These are phyloP conservation scores for Elongisporangium undulatum DNA, from an alignment of 352 stramenopile species.

Conservation along the genomic window DNA sequence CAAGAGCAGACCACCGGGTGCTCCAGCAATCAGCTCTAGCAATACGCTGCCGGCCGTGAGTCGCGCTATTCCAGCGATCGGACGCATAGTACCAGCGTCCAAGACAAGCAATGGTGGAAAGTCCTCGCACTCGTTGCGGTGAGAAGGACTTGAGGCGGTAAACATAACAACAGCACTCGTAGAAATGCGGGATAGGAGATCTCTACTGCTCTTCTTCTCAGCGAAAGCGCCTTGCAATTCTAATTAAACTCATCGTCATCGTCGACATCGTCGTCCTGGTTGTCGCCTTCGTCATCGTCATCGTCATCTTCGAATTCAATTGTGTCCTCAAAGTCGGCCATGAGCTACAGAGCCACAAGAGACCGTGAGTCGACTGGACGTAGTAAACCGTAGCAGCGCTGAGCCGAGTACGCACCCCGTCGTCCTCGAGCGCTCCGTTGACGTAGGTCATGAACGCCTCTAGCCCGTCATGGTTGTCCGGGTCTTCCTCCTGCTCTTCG, in stretches of 20 bases:
- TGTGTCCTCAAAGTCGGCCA: slow-evolving; percentile 22
- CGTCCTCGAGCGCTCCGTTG: slow-evolving; percentile 42
- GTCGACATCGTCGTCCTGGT: slow-evolving; percentile 11
- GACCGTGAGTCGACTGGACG: not conserved
- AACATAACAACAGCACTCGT: slow-evolving; percentile 1
- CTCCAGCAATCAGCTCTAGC: slow-evolving; percentile 8
- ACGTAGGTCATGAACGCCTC: slow-evolving; percentile 59
- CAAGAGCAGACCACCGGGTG: not conserved
- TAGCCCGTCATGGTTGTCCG: slow-evolving; percentile 37
- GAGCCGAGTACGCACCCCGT: slow-evolving; percentile 29
- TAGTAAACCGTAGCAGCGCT: not conserved
- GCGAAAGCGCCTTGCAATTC: slow-evolving; percentile 14
- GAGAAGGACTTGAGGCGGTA: not conserved
- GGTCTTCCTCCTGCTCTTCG: slow-evolving; percentile 37
- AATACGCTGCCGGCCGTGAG: slow-evolving; percentile 17
- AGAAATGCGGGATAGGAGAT: not conserved
- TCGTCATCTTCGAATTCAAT: slow-evolving; percentile 9
- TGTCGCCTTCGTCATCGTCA: slow-evolving; percentile 10
- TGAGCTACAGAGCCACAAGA: slow-evolving; percentile 7
- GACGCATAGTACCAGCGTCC: slow-evolving; percentile 49
- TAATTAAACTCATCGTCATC: slow-evolving; percentile 20
- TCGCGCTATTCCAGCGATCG: slow-evolving; percentile 45
- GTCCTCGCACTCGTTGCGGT: not conserved
- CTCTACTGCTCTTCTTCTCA: slow-evolving; percentile 8
- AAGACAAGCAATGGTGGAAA: slow-evolving; percentile 8